These are phyloP conservation scores for Backusella mclennaniae DNA, from an alignment of 192 early-diverging fungal species.

Conservation along the genomic window DNA sequence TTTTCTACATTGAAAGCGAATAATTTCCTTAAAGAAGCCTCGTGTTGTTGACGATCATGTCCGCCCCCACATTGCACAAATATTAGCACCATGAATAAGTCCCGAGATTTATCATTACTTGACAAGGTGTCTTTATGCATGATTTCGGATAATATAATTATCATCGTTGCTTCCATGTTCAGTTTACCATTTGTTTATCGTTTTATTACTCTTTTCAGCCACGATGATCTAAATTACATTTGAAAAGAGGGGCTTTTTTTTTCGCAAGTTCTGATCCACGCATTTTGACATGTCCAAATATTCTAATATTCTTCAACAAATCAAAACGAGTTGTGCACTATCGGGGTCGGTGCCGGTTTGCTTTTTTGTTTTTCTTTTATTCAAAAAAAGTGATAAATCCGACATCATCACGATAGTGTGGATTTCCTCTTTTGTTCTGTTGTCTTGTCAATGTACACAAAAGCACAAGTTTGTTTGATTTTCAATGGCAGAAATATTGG, in stretches of 20 bases:
- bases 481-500: not conserved
- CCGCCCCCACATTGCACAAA: conserved; percentile 37
- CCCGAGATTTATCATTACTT: conserved; percentile 10
- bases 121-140: conserved; percentile 43
- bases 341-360: not conserved
- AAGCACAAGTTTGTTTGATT: not conserved
- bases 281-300: not conserved
- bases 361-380: not conserved
- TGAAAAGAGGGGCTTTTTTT: too few species aligned
- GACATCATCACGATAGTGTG: too few species aligned
- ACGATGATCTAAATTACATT: not conserved
- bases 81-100: too few species aligned
- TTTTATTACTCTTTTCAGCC: not conserved
- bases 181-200: not conserved
- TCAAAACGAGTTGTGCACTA: not conserved
- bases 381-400: not conserved
- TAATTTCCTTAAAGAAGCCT: not conserved
- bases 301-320: too few species aligned
- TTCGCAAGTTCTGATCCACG: not conserved
- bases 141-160: conserved; percentile 39
- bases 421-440: not conserved
- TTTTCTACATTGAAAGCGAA: not conserved
- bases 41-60: conserved; percentile 11
- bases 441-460: not conserved
- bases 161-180: conserved; percentile 33